Evolutionary conservation across 129 eudicot genomes (phyloP).

Genomic region (Flaveria ramosissima): DNA sequence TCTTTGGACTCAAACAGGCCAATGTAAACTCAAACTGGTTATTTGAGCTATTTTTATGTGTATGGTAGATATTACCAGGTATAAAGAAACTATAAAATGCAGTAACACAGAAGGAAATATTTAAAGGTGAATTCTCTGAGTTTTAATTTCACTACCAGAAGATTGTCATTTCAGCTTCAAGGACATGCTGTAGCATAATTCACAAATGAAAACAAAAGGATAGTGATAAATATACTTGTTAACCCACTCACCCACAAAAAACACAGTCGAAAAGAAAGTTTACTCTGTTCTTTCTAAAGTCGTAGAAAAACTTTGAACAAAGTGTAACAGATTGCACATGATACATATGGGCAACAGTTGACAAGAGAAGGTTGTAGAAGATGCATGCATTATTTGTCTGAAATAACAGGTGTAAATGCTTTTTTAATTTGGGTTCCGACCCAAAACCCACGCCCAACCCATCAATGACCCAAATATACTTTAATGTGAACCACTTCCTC

Average conservation of each 20-base stretch:
- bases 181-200: background rate
- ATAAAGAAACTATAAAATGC: background rate
- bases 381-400: constrained; percentile 17
- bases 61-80: constrained; percentile 10
- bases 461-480: background rate
- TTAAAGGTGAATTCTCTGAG: background rate
- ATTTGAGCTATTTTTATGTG: background rate
- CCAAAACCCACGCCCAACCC: constrained; percentile 5
- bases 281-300: background rate
- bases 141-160: background rate
- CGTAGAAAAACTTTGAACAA: background rate
- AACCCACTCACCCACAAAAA: constrained; percentile 2
- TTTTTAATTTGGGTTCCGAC: background rate
- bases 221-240: background rate
- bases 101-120: background rate
- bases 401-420: background rate
- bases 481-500: background rate
- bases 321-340: background rate
- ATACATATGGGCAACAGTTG: background rate
- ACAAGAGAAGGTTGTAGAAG: background rate
- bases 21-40: too few relatives aligned
- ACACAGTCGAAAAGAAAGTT: background rate
- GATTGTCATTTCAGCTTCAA: background rate
- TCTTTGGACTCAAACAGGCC: too few relatives aligned
- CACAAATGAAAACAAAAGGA: background rate